These are phyloP conservation scores for Phytophthora chlamydospora DNA, from an alignment of 352 stramenopile genomes.

Conservation along the genomic window DNA sequence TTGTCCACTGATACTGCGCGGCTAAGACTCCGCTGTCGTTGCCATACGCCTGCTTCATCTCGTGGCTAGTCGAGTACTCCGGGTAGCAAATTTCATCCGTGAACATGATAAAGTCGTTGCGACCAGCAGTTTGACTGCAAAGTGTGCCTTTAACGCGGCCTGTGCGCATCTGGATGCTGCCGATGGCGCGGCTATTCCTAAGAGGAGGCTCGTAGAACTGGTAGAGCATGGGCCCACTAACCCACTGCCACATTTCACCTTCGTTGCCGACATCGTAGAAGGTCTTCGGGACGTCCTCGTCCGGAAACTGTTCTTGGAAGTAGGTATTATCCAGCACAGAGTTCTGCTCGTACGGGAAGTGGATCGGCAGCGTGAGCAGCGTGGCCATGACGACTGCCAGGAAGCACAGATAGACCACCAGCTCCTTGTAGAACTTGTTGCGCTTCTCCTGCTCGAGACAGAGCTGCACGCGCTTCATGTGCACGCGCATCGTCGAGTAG, in stretches of 20 bases:
- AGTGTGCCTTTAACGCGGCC: constrained; percentile 59
- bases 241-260: constrained; percentile 80
- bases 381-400: constrained; percentile 66
- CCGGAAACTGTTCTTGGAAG: constrained; percentile 73
- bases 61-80: constrained; percentile 48
- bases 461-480: constrained; percentile 87
- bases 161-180: constrained; percentile 69
- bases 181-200: constrained; percentile 66
- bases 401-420: constrained; percentile 78
- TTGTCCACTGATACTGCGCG: constrained; percentile 53
- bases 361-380: constrained; percentile 67
- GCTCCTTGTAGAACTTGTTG: constrained; percentile 85
- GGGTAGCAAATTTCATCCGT: constrained; percentile 73
- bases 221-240: constrained; percentile 62
- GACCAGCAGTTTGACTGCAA: constrained; percentile 49
- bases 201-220: constrained; percentile 74
- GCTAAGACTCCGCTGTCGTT: constrained; percentile 38
- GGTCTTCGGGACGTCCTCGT: constrained; percentile 62
- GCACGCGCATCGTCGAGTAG: constrained; percentile 84
- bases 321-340: constrained; percentile 57
- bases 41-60: constrained; percentile 62
- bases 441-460: constrained; percentile 83
- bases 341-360: constrained; percentile 83
- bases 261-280: constrained; percentile 72
- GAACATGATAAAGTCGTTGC: constrained; percentile 74